phyloP scores from a whole-genome alignment of 1,139 yeast genomes.

The Candida sanyaensis region DNA sequence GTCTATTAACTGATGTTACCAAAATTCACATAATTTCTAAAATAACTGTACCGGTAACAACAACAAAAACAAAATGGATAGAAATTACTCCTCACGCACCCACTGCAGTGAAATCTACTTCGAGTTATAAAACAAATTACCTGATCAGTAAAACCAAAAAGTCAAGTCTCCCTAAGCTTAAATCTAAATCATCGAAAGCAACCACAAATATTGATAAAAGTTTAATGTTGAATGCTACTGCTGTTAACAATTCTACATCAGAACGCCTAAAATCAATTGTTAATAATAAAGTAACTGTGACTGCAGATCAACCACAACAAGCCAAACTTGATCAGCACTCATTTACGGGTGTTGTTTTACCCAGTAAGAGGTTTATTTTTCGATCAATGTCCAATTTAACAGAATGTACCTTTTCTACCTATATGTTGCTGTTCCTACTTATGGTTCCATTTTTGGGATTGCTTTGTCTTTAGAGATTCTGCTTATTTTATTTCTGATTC shows the following conservation, averaged over 20 bases:
- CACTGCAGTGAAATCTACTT: not conserved
- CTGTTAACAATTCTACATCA: not conserved
- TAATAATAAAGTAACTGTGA: not conserved
- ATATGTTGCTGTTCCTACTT: not conserved
- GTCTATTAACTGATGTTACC: not conserved
- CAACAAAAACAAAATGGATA: slow-evolving; percentile 2
- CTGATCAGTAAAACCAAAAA: not conserved
- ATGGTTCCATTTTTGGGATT: not conserved
- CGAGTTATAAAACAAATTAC: not conserved
- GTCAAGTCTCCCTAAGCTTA: not conserved
- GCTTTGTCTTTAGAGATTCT: not conserved
- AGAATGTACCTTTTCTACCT: not conserved
- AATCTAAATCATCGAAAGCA: not conserved
- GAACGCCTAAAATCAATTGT: not conserved
- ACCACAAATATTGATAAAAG: not conserved
- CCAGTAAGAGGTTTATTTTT: slow-evolving; percentile 8
- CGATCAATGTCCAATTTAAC: slow-evolving; percentile 8
- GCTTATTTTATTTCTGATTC: too few species aligned
- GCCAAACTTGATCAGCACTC: slow-evolving; percentile 1
- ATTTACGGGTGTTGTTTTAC: slow-evolving; percentile 15
- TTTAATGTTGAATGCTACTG: not conserved
- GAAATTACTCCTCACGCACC: not conserved
- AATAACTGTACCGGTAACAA: not conserved
- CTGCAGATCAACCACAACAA: not conserved
- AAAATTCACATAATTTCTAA: not conserved